Base-by-base conservation (phyloP, 345 rosid species). In the Theobroma cacao region DNA sequence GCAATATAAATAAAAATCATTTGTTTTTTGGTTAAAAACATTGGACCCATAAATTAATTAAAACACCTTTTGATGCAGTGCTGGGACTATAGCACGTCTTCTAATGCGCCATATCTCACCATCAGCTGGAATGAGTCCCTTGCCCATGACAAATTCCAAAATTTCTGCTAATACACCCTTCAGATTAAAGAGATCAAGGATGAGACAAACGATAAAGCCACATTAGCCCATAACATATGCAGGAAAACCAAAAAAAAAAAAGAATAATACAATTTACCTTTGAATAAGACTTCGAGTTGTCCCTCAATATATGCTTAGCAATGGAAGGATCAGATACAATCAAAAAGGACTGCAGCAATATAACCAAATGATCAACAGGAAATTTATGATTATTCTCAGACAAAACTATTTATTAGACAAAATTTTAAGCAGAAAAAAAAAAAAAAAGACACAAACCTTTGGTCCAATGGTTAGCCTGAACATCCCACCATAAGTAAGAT, bases 141-240 rank as follows among this genome's bases (percentile, higher is more conserved):
- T 93, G 18, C 99, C 99, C 99, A 95, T 95, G 31, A 95, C 99
- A 90, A 95, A 95, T 5, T 95, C 96, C 63, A 95, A 85, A 87
- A 95, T 95, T 81, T 95, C 99, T 70, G 96, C 97, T 75, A 95
- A 80, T 72, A 95, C 87, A 74, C 98, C 99, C 99, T 95, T 85
- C 80, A 84, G 60, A 50, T 79, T 55, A 80, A 79, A 79, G 61
- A 79, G 22, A 55, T 66, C 65, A 33, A 72, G 68, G 71, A 83
- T 64, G 36, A 36, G 74, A 66, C 31, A 43, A 47, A 75, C 22
- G 12, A 75, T 62, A 60, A 36, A 59, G 31, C 53, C 76, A 62
- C 66, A 59, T 59, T 33, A 74, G 17, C 67, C 36, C 18, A 65
- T 70, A 1, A 20, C 48, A 14, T 18, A 45, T 9, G 9, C 18